A percentile compares a stretch with the other conserved stretches of the same genome.
Conservation (phyloP, 257 asterid genomes). For the Scutellaria baicalensis region DNA sequence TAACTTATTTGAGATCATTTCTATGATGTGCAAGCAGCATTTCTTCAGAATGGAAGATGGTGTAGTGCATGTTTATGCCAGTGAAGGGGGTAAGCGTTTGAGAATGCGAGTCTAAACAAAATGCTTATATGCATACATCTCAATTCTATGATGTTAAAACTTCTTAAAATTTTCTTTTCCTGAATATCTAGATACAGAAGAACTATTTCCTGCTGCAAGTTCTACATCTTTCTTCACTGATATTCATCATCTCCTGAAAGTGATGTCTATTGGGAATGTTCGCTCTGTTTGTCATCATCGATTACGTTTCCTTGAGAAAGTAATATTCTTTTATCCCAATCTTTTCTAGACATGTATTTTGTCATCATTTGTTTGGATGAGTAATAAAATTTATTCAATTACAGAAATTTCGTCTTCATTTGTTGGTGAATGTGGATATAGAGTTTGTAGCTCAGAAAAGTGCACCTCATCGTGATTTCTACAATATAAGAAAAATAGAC, state of each 20-base stretch:
- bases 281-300: conserved; percentile 84
- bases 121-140: background rate
- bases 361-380: conserved; percentile 2
- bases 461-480: conserved; percentile 94
- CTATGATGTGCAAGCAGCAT: conserved; percentile 46
- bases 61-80: conserved; percentile 76
- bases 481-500: conserved; percentile 88
- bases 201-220: conserved; percentile 76
- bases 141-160: background rate
- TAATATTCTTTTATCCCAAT: conserved; percentile 22
- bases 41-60: conserved; percentile 85
- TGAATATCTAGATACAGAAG: conserved; percentile 51
- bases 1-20: conserved; percentile 19
- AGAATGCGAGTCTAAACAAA: conserved; percentile 5
- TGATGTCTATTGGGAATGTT: conserved; percentile 72
- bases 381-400: conserved; percentile 12
- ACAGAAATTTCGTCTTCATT: conserved; percentile 88
- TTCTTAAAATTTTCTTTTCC: background rate
- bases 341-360: conserved; percentile 10
- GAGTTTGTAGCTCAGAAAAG: conserved; percentile 92
- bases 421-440: conserved; percentile 71
- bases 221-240: conserved; percentile 84
- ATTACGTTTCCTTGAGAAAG: conserved; percentile 82
- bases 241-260: conserved; percentile 80
- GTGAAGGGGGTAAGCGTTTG: conserved; percentile 50